Conservation (phyloP, 1,284 basidiomycete genomes). For the Ganoderma meredithae region DNA sequence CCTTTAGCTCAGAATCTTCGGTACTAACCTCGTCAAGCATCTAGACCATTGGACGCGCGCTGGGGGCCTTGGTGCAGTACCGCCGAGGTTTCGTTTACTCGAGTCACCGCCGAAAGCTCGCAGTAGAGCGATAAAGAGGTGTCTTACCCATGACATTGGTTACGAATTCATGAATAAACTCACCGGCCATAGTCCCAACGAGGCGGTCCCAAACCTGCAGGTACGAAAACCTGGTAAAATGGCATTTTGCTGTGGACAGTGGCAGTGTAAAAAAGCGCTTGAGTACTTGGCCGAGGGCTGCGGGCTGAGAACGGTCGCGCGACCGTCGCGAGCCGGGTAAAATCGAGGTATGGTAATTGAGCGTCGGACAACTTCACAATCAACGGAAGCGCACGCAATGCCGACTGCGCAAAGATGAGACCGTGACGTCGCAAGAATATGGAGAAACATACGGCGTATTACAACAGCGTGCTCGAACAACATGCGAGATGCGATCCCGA, state of each 20-base stretch:
- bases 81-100: background rate
- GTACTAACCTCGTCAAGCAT: background rate
- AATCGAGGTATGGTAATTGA: background rate
- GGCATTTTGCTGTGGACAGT: background rate
- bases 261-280: background rate
- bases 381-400: background rate
- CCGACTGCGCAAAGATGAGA: slow-evolving; percentile 3
- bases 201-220: background rate
- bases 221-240: background rate
- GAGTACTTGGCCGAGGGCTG: background rate
- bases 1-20: background rate
- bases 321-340: background rate
- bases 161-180: background rate
- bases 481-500: background rate
- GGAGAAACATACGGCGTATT: background rate
- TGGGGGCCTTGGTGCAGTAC: background rate
- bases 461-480: background rate
- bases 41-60: background rate
- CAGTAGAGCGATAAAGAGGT: background rate
- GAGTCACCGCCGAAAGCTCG: background rate
- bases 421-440: background rate
- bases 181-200: background rate
- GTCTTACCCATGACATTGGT: background rate
- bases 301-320: background rate
- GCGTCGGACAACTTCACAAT: background rate